Evolutionary conservation across 345 rosid genomes (phyloP), one percentile per base, ranked within the genome.

Genomic region (Cochlearia excelsa): DNA sequence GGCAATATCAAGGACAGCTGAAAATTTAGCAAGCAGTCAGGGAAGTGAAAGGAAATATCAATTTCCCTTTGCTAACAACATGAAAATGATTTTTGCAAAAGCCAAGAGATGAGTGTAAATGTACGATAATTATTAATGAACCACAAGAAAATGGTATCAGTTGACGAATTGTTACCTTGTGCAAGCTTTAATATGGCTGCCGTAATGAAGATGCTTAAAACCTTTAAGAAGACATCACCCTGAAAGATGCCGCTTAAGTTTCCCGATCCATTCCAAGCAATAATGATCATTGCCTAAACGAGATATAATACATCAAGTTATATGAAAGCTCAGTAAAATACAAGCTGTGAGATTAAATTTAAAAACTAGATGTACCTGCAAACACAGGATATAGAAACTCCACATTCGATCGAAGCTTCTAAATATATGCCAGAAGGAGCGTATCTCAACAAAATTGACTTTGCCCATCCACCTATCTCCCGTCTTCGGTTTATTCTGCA

Each of bases 331-430:
- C 64, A 56, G 11, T 7, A 59, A 58, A 46, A 29, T 44, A 53
- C 55, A 69, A 27, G 35, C 50, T 59, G 50, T 47, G 30, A 57
- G 7, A 51, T 8, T 46, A 11, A 30, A 53, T 26, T 10, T 46
- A 26, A 50, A 28, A 41, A 40, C 33, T 47, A 33, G 40, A 16
- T 7, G 49, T 67, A 81, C 86, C 80, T 82, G 86, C 63, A 82
- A 71, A 57, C 66, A 73, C 68, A 82, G 72, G 54, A 82, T 75
- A 48, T 70, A 79, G 61, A 82, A 82, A 66, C 79, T 79, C 86
- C 86, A 82, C 83, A 82, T 77, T 66, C 86, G 75, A 67, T 82
- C 83, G 16, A 82, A 82, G 59, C 83, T 82, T 82, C 83, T 79
- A 70, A 82, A 82, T 50, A 82, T 52, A 71, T 82, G 86, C 78